Evolutionary conservation across 2,329 filamentous ascomycete genomes (phyloP), one percentile per base, ranked within the genome.

Genomic region (Niveomyces coronatus): DNA sequence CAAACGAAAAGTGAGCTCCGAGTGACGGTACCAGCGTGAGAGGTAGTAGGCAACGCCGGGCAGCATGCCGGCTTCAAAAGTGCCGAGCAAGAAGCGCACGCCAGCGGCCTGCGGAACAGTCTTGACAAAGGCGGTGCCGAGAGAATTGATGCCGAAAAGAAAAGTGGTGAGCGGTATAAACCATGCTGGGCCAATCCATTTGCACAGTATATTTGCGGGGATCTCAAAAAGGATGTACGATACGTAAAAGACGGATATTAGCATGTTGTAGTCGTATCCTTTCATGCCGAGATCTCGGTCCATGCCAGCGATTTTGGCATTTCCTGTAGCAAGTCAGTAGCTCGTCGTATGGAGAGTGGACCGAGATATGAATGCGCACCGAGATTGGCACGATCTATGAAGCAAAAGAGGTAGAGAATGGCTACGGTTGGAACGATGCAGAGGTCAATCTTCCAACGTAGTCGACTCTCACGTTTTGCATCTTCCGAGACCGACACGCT

Each of bases 1-100:
- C 1, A 85, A 61, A 0, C 80, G 69, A 53, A 83, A 83, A 0
- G 75, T 70, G 5, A 85, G 61, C 55, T 86, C 81, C 35, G 69
- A 70, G 22, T 76, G 65, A n/a, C 78, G 65, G 47, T 85, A 85
- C 80, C 80, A 85, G 36, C 80, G 64, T 1, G 73, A 79, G 15
- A 85, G 60, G 48, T 85, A 85, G 56, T 85, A 86, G 0, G 79
- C 79, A 28, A 84, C 82, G 0, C 82, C 81, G 0, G 82, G 82
- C 38, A 85, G 56, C 71, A 86, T 76, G 7, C 81, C 82, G 1
- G 82, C 77, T 56, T 87, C 82, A 41, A 85, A 84, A 9, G 81
- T 56, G 9, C 76, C 76, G 0, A 84, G 67, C 0, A 84, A 45
- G 47, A 85, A 84, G 5, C 82, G 73, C 0, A 85, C 78, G 11